phyloP scores from a whole-genome alignment of 1,284 basidiomycete genomes.

The Papiliotrema terrestris region DNA sequence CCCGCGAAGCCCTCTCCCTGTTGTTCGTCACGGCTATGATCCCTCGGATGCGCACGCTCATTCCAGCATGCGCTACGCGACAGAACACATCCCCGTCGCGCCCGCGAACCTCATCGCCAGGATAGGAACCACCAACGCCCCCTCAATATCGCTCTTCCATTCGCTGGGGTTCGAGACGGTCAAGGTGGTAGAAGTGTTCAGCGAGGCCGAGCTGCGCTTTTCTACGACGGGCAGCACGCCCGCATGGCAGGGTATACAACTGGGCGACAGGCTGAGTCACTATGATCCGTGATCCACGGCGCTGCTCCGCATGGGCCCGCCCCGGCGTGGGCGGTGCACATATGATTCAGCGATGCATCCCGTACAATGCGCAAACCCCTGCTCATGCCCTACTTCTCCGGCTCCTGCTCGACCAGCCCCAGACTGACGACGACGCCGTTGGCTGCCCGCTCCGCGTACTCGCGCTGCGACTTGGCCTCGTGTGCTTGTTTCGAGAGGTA shows the following conservation, averaged over 20 bases:
- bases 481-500: conserved; percentile 66
- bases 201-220: conserved; percentile 66
- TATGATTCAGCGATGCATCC: not conserved
- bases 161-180: conserved; percentile 65
- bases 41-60: not conserved
- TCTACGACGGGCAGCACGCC: not conserved
- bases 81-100: conserved; percentile 13
- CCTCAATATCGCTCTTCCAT: conserved; percentile 62
- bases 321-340: not conserved
- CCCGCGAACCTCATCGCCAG: conserved; percentile 55
- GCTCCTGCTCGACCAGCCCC: conserved; percentile 63
- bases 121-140: conserved; percentile 56
- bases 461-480: conserved; percentile 64
- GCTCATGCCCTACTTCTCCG: conserved; percentile 10
- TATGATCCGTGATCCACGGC: no score
- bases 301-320: no score
- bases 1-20: conserved; percentile 61
- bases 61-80: conserved; percentile 45
- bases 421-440: conserved; percentile 70
- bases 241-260: conserved; percentile 11
- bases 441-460: conserved; percentile 67
- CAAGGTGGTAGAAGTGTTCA: conserved; percentile 65
- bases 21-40: conserved; percentile 46
- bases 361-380: conserved; percentile 10
- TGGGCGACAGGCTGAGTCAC: conserved; percentile 15